phyloP scores from a whole-genome alignment of 73 alveolate species.

The Tetrahymena borealis region DNA sequence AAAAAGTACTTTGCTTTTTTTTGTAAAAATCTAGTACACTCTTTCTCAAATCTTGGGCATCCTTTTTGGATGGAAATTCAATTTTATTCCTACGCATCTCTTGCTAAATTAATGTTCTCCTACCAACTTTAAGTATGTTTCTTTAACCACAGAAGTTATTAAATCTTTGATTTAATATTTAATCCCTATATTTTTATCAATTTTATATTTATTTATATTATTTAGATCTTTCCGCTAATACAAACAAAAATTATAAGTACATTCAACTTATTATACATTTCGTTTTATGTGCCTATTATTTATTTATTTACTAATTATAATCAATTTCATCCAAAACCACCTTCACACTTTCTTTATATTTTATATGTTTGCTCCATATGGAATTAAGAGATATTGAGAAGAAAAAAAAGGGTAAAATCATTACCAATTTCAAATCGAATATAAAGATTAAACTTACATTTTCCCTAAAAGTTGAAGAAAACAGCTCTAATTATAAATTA shows the following conservation, averaged over 20 bases:
- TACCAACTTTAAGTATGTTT: background rate
- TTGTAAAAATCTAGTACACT: background rate
- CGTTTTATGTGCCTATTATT: background rate
- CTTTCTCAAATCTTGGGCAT: background rate
- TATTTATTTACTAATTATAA: background rate
- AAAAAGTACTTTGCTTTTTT: background rate
- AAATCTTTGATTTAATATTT: background rate
- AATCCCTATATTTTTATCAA: background rate
- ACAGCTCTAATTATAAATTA: too few species aligned
- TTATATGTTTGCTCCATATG: too few species aligned
- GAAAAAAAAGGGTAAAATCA: too few species aligned
- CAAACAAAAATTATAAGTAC: background rate
- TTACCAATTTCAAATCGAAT: too few species aligned
- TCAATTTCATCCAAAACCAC: background rate
- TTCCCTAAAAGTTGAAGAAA: too few species aligned
- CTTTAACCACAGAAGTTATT: background rate
- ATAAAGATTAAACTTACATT: too few species aligned
- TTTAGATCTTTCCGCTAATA: background rate
- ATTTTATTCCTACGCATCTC: background rate
- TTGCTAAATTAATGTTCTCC: background rate
- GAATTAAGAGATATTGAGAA: too few species aligned
- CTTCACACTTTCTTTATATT: too few species aligned
- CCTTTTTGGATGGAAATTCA: background rate
- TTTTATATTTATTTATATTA: background rate
- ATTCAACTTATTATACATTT: background rate